phyloP scores from a whole-genome alignment of 805 yeast genomes.

The Saitoella complicata region DNA sequence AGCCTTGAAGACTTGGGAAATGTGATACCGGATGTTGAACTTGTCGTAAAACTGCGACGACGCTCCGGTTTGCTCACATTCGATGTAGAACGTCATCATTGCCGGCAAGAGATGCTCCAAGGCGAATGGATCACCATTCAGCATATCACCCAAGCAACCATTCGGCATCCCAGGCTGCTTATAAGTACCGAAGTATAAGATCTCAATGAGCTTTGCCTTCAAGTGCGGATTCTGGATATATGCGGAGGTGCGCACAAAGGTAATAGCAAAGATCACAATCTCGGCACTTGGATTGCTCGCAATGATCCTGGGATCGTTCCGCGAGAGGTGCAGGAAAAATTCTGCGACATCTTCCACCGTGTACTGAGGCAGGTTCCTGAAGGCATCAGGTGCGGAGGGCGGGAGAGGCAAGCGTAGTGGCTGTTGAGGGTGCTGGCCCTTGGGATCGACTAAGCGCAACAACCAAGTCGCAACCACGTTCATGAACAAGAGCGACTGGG shows the following conservation, averaged over 20 bases:
- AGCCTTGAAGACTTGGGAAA: slow-evolving; percentile 65
- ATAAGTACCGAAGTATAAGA: slow-evolving; percentile 50
- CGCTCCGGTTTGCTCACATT: slow-evolving; percentile 91
- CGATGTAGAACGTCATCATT: slow-evolving; percentile 75
- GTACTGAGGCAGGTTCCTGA: slow-evolving; percentile 74
- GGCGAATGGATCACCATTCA: slow-evolving; percentile 48
- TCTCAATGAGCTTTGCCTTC: slow-evolving; percentile 69
- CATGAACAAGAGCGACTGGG: slow-evolving; percentile 58
- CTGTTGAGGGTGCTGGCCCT: slow-evolving; percentile 41
- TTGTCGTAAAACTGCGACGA: slow-evolving; percentile 91
- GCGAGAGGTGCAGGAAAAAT: slow-evolving; percentile 46
- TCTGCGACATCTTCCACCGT: slow-evolving; percentile 67
- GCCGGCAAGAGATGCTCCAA: slow-evolving; percentile 58
- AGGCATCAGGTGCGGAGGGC: slow-evolving; percentile 43
- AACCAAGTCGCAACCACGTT: slow-evolving; percentile 62
- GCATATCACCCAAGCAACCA: slow-evolving; percentile 57
- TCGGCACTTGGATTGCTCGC: slow-evolving; percentile 21
- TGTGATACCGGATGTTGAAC: slow-evolving; percentile 76
- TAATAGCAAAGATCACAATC: slow-evolving; percentile 56
- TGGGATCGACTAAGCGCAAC: slow-evolving; percentile 56
- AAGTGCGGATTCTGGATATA: slow-evolving; percentile 82
- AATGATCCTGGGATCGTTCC: slow-evolving; percentile 38
- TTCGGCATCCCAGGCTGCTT: slow-evolving; percentile 30
- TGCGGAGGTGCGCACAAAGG: slow-evolving; percentile 48
- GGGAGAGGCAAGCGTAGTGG: slow-evolving; percentile 41